These are phyloP conservation scores for Berkeleyomyces basicola DNA, from an alignment of 2,329 filamentous ascomycete species.

Conservation along the genomic window DNA sequence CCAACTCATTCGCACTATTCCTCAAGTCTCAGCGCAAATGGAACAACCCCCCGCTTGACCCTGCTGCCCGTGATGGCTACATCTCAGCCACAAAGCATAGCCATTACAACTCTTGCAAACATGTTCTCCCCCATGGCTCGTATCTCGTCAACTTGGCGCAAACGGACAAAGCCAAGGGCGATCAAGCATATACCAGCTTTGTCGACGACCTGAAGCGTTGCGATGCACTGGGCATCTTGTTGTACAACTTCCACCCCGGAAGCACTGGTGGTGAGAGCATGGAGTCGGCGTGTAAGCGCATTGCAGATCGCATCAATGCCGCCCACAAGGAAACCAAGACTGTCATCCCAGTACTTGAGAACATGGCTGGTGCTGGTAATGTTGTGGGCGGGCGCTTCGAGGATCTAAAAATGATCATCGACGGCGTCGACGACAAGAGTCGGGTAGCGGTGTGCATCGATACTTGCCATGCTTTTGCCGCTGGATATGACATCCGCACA, in stretches of 20 bases:
- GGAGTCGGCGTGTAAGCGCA: slow-evolving; percentile 54
- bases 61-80: slow-evolving; percentile 54
- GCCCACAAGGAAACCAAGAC: slow-evolving; percentile 59
- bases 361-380: slow-evolving; percentile 85
- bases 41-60: slow-evolving; percentile 61
- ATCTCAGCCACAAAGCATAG: slow-evolving; percentile 49
- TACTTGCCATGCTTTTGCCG: slow-evolving; percentile 91
- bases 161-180: slow-evolving; percentile 58
- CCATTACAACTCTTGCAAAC: slow-evolving; percentile 51
- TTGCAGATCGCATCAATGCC: slow-evolving; percentile 67
- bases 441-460: slow-evolving; percentile 90
- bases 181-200: slow-evolving; percentile 74
- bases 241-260: slow-evolving; percentile 98
- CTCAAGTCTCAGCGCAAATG: slow-evolving; percentile 95
- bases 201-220: slow-evolving; percentile 77
- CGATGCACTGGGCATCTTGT: slow-evolving; percentile 63
- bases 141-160: slow-evolving; percentile 95
- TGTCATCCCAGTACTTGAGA: slow-evolving; percentile 78
- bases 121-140: slow-evolving; percentile 80
- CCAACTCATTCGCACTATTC: slow-evolving; percentile 87
- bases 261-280: slow-evolving; percentile 51
- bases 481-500: slow-evolving; percentile 74
- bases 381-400: slow-evolving; percentile 74
- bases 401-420: slow-evolving; percentile 74
- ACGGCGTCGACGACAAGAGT: slow-evolving; percentile 58